Base-by-base conservation (phyloP, 2,329 filamentous ascomycete genomes). In the Fusarium oxysporum region DNA sequence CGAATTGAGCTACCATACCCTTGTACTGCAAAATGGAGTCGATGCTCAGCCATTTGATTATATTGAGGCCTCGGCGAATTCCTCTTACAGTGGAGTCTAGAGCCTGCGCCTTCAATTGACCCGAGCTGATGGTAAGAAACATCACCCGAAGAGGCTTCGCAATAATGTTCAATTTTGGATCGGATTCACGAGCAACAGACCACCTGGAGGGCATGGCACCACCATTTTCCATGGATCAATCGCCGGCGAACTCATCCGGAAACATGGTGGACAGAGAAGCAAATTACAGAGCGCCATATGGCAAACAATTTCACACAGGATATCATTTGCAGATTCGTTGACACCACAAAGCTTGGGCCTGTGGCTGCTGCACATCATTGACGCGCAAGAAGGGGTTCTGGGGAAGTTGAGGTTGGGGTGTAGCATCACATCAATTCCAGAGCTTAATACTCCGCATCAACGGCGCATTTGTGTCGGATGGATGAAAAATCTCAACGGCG, bases 331-430 rank as follows among this genome's bases (percentile, higher is more conserved):
- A 43, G 56, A 55, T 64, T 72, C 45, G 45, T 44, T 70, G 66
- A 47, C 64, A 67, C 59, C 62, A 65, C 65, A 54, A 69, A 70
- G 76, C 73, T 77, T 72, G 66, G 76, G 63, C 76, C 76, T 75
- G 65, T 71, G 74, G 70, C 73, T 72, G 63, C 73, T 78, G 76
- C 75, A 75, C 72, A 78, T 76, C 76, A 78, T 76, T 66, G 66
- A 72, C 72, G 57, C 62, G 68, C 70, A 72, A 51, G 64, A 72
- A 70, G 59, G 67, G 72, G 68, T 62, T 54, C 47, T 67, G 74
- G 68, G 71, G 70, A 76, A 74, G 71, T 73, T n/a, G 65, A 35
- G 40, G 65, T 71, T 48, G 72, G 56, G 9, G 53, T 23, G 35
- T 65, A 65, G 50, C 60, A 54, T 53, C 55, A 57, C 47, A 51